Base-by-base conservation (phyloP, 257 asterid species). In the Mitragyna speciosa region DNA sequence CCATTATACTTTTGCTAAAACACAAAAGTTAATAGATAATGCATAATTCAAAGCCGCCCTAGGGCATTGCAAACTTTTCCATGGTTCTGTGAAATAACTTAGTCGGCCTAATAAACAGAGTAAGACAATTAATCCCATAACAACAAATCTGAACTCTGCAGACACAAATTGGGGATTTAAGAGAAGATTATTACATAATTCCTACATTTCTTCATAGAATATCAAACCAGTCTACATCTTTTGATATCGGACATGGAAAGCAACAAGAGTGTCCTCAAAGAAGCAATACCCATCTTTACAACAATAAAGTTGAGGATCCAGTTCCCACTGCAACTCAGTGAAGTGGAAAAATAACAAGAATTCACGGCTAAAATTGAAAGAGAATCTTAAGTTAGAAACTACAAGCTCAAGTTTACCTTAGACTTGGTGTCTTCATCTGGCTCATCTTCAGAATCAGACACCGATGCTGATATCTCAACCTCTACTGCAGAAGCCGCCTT, bases 401-500 rank as follows among this genome's bases (percentile, higher is more conserved):
- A 64, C 19, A 66, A 76, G 76, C 41, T 76, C 67, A 84, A 82
- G 66, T 79, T 73, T 85, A 94, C 97, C 97, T 91, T 86, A 22
- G 92, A 78, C 79, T 86, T 91, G 82, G 85, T 70, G 81, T 88
- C 94, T 73, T 84, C 86, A 70, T 87, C 91, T 22, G 88, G 74
- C 79, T 84, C 94, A 26, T 85, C 82, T 76, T 89, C 96, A 17
- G 92, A 73, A 77, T 88, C 94, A 83, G 91, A 76, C 74, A 87
- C 81, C 73, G 87, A 81, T 66, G 76, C 87, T 70, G 90, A 86
- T 70, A 87, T 70, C 82, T 86, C 91, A 81, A 76, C 90, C 79
- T 85, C 86, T 75, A 68, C 89, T 30, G 81, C 81, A 74, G 96
- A 86, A 70, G 87, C 84, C 51, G 92, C 97, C 76, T 78, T 86